Base-by-base conservation (phyloP, 306 rosid species). In the Glycyrrhiza uralensis region DNA sequence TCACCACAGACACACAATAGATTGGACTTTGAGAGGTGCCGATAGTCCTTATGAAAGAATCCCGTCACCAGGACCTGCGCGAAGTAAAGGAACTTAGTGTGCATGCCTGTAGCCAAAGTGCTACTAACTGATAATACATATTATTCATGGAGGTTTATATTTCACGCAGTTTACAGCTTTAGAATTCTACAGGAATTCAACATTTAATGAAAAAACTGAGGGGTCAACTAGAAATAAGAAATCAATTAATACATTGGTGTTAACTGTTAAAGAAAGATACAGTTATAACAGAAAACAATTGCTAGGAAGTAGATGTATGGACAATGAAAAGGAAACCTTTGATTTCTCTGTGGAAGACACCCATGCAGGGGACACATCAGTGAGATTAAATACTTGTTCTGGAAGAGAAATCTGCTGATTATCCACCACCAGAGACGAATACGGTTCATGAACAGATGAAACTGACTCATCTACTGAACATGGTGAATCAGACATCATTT, bases 1-100 rank as follows among this genome's bases (percentile, higher is more conserved):
- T 89, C 96, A 29, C 93, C 99, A 77, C 93, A 84, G 62, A 88
- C 86, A 61, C 96, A 90, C 44, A 74, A 58, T 35, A 95, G 72
- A 79, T 83, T 84, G 79, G 86, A 82, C 73, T 85, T 88, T 26
- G 76, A 85, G 71, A 89, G 90, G 69, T 95, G 86, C 47, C 15
- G 45, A 64, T 67, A 82, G 71, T 88, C 87, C 61, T 84, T 59
- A 36, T 71, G 88, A 75, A 95, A 89, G 70, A 84, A 79, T 59
- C 97, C 99, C 32, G 86, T 84, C 69, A 95, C 76, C 54, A 95
- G 73, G 76, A 95, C 81, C 99, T 95, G 96, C 83, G 83, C 58
- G 41, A 79, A 59, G 76, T 61, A 41, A 75, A 69, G 46, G 65
- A 65, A 60, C 52, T 63, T 65, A 74, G 66, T 41, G 55, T 60